phyloP scores from a whole-genome alignment of 768 basidiomycete genomes.

The Suillus ampliporus region DNA sequence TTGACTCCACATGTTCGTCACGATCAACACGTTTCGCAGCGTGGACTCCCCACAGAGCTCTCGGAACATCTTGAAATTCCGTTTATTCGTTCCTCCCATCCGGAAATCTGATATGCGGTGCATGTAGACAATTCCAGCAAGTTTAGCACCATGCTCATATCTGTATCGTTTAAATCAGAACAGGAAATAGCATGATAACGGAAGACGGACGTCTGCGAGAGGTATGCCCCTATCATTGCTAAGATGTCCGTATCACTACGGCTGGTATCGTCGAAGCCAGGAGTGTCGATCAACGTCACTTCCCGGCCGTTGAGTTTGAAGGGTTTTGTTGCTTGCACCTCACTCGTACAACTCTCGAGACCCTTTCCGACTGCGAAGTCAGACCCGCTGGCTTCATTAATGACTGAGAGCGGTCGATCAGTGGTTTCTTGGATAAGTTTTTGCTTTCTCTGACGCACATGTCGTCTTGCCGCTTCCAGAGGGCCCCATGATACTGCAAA shows the following conservation, averaged over 20 bases:
- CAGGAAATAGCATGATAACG: not conserved
- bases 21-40: slow-evolving; percentile 47
- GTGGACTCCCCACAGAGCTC: slow-evolving; percentile 50
- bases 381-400: slow-evolving; percentile 51
- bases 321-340: slow-evolving; percentile 43
- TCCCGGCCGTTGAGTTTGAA: slow-evolving; percentile 48
- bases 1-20: slow-evolving; percentile 52
- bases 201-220: slow-evolving; percentile 17
- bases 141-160: slow-evolving; percentile 21
- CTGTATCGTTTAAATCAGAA: not conserved
- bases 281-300: slow-evolving; percentile 60
- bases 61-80: slow-evolving; percentile 49
- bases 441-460: slow-evolving; percentile 2
- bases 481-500: slow-evolving; percentile 16
- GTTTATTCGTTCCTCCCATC: slow-evolving; percentile 45
- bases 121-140: slow-evolving; percentile 51
- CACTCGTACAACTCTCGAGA: slow-evolving; percentile 49
- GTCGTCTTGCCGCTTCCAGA: slow-evolving; percentile 23
- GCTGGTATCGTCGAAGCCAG: slow-evolving; percentile 61
- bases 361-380: slow-evolving; percentile 44
- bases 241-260: slow-evolving; percentile 54
- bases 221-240: slow-evolving; percentile 41
- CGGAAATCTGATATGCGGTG: slow-evolving; percentile 50
- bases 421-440: not conserved
- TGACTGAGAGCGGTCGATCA: slow-evolving; percentile 41